Evolutionary conservation across 306 rosid species (phyloP), one percentile per base, ranked within the genome.

Genomic region (Quercus suber): DNA sequence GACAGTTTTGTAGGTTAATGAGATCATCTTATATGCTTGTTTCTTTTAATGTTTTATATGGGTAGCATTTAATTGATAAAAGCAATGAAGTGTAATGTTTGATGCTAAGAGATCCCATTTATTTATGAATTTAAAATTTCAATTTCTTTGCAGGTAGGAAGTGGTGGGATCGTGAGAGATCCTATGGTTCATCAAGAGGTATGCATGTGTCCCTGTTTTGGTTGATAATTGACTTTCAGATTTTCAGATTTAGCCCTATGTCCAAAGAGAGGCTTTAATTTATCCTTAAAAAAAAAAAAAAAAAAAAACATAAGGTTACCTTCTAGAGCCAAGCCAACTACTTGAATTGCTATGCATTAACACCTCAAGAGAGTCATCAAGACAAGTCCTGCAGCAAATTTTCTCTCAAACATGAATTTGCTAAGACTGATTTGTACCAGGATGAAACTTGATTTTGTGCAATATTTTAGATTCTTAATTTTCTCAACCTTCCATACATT

Each of bases 181-280:
- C 89, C 89, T 57, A 53, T 21, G 13, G 89, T 88, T 33, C 89
- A 88, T 69, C 86, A 81, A 82, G 89, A 88, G 88, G 91, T 85
- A 70, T 55, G 75, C 73, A 52, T 35, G 45, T 52, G 21, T 64
- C 52, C 13, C 45, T 12, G 64, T 53, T 28, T 49, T 73, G 28
- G 41, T 52, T 55, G 35, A 2, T 73, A 56, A 55, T 56, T 12
- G 11, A 31, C 19, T 37, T 37, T 37, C 43, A 37, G 41, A 35
- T 35, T 61, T 70, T 59, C 69, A 12, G 17, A 75, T 45, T 43
- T 52, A 7, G 53, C 11, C 15, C 8, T 8, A 69, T 28, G 1
- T 20, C 21, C 20, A 13, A 64, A 2, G 3, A 28, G 9, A 45
- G 4, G 52, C 14, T 45, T 5, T 45, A 45, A 6, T 45, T 45